phyloP scores from a whole-genome alignment of 1,139 yeast genomes.

The Eremothecium cymbalariae region DNA sequence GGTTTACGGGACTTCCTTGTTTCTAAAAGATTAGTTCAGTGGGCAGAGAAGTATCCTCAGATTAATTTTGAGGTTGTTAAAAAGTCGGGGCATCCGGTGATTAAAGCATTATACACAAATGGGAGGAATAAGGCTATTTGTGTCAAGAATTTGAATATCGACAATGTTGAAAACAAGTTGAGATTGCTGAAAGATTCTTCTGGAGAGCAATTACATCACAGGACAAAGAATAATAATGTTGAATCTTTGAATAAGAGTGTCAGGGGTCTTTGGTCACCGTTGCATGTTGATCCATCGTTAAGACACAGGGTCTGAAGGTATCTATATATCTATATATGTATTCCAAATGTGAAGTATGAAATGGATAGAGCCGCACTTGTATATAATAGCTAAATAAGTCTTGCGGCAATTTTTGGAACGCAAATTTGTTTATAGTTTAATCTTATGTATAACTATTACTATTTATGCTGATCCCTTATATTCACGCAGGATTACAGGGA shows the following conservation, averaged over 20 bases:
- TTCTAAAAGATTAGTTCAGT: constrained; percentile 43
- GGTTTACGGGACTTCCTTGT: constrained; percentile 64
- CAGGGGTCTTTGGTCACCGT: constrained; percentile 97
- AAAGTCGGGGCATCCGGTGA: constrained; percentile 74
- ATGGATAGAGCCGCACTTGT: too few relatives aligned
- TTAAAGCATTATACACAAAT: constrained; percentile 56
- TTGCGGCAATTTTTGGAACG: too few relatives aligned
- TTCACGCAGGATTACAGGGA: constrained; percentile 91
- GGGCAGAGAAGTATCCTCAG: constrained; percentile 55
- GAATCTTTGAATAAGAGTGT: constrained; percentile 73
- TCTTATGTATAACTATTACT: background rate
- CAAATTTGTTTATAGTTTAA: too few relatives aligned
- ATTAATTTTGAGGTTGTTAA: constrained; percentile 64
- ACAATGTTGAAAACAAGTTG: constrained; percentile 47
- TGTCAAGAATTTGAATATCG: constrained; percentile 50
- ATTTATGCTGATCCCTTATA: constrained; percentile 45
- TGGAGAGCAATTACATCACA: constrained; percentile 50
- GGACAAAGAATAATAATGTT: constrained; percentile 64
- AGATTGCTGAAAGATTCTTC: constrained; percentile 49
- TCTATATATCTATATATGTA: too few relatives aligned
- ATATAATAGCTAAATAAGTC: too few relatives aligned
- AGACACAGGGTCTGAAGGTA: constrained; percentile 59
- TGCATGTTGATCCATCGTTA: constrained; percentile 64
- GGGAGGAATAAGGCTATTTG: constrained; percentile 48
- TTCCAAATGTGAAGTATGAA: too few relatives aligned